A percentile compares a stretch with the other conserved stretches of the same genome.
phyloP scores from a whole-genome alignment of 2,329 filamentous ascomycete genomes.

The Purpureocillium takamizusanense region DNA sequence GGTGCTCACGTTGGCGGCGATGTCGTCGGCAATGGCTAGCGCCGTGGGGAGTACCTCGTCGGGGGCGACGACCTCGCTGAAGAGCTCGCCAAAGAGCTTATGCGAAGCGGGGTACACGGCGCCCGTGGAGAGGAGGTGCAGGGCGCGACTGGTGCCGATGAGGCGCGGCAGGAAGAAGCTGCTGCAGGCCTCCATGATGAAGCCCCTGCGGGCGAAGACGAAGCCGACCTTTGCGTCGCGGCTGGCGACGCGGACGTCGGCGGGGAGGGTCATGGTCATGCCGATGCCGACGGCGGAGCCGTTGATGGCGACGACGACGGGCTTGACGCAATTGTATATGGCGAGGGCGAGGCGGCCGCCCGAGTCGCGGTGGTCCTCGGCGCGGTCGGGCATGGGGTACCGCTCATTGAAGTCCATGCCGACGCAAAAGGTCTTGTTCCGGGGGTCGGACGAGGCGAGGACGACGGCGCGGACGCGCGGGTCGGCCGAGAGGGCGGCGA shows the following conservation, averaged over 20 bases:
- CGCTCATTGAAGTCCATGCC: conserved; percentile 44
- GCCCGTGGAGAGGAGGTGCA: conserved; percentile 61
- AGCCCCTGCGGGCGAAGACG: conserved; percentile 61
- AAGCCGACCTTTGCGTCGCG: conserved; percentile 59
- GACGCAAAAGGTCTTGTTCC: conserved; percentile 45
- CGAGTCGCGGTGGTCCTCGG: conserved; percentile 33
- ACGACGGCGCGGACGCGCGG: conserved; percentile 45
- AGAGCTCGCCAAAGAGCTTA: conserved; percentile 48
- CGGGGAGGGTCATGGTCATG: conserved; percentile 52
- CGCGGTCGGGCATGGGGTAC: conserved; percentile 13
- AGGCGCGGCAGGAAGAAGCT: conserved; percentile 65
- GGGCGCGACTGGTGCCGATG: conserved; percentile 53
- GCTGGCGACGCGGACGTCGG: conserved; percentile 43
- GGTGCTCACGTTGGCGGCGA: conserved; percentile 55
- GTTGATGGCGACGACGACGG: conserved; percentile 49
- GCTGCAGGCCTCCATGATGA: conserved; percentile 63
- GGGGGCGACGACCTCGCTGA: conserved; percentile 54
- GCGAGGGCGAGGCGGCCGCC: conserved; percentile 46
- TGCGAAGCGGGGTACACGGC: conserved; percentile 44
- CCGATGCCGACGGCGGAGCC: conserved; percentile 52
- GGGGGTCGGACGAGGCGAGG: conserved; percentile 40
- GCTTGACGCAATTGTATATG: conserved; percentile 48
- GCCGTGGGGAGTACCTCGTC: conserved; percentile 56
- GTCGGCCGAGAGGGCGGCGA: conserved; percentile 41
- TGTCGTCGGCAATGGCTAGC: conserved; percentile 56